These are phyloP conservation scores for Effrenium voratum DNA, from an alignment of 73 alveolate genomes.

Conservation along the genomic window DNA sequence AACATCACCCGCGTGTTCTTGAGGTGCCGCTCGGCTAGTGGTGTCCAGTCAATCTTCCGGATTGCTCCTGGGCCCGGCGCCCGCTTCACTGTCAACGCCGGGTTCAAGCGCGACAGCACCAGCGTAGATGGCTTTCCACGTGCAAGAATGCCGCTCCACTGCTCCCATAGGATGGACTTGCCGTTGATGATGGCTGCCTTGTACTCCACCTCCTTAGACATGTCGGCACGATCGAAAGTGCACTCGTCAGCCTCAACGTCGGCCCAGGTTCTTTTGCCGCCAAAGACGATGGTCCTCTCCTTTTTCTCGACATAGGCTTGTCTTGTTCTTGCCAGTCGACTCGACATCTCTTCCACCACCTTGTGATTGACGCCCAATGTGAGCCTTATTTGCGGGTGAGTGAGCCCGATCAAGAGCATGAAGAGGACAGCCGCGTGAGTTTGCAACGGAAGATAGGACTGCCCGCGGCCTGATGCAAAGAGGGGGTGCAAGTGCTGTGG, in stretches of 20 bases:
- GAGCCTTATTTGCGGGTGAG: neutral
- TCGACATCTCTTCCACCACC: constrained; percentile 13
- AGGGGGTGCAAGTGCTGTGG: constrained; percentile 21
- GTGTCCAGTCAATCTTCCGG: constrained; percentile 15
- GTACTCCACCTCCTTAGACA: neutral
- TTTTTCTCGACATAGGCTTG: neutral
- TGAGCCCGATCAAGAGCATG: neutral
- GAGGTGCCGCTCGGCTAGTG: neutral
- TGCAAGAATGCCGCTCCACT: constrained; percentile 9
- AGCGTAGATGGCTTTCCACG: constrained; percentile 20
- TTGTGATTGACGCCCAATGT: constrained; percentile 12
- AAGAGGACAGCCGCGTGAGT: neutral
- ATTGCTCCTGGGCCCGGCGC: constrained; percentile 48
- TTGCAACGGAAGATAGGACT: neutral
- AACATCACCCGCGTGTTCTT: neutral
- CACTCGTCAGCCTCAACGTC: constrained; percentile 53
- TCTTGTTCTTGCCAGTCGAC: neutral
- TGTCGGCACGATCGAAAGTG: neutral
- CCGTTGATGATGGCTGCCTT: neutral
- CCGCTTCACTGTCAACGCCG: neutral
- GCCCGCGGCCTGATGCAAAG: constrained; percentile 28
- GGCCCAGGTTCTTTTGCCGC: neutral
- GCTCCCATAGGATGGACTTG: neutral
- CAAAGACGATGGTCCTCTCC: neutral
- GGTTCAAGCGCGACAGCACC: neutral